Evolutionary conservation across 78 protist species (phyloP).

Genomic region (Anaeramoeba ignava): DNA sequence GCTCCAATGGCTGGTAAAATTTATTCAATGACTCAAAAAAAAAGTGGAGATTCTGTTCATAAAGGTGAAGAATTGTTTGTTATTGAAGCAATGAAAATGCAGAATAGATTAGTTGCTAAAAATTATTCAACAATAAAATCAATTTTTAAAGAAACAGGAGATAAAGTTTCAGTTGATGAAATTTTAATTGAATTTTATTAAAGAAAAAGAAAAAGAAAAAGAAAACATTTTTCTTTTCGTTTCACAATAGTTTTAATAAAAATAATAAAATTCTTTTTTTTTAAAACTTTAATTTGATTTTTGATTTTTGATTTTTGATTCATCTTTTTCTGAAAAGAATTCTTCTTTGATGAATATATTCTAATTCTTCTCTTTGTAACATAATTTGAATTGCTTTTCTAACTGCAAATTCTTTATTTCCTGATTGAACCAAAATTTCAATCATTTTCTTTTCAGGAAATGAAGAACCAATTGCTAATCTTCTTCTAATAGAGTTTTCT

Average conservation of each 20-base stretch:
- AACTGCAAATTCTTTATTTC: neutral
- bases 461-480: neutral
- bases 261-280: too few relatives aligned
- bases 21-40: slow-evolving; percentile 14
- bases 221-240: too few relatives aligned
- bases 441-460: neutral
- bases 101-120: slow-evolving; percentile 66
- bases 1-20: slow-evolving; percentile 75
- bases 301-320: too few relatives aligned
- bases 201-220: too few relatives aligned
- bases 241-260: too few relatives aligned
- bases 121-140: slow-evolving; percentile 52
- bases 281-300: too few relatives aligned
- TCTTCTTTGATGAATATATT: neutral
- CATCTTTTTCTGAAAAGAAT: neutral
- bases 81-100: slow-evolving; percentile 98
- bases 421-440: neutral
- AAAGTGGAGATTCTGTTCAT: slow-evolving; percentile 40
- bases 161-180: neutral
- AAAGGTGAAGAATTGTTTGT: slow-evolving; percentile 64
- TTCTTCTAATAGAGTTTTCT: neutral
- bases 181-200: slow-evolving; percentile 1
- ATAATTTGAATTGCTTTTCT: neutral
- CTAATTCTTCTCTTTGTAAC: neutral
- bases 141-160: neutral